Evolutionary conservation across 768 basidiomycete species (phyloP).

Genomic region (Termitomyces sp.): DNA sequence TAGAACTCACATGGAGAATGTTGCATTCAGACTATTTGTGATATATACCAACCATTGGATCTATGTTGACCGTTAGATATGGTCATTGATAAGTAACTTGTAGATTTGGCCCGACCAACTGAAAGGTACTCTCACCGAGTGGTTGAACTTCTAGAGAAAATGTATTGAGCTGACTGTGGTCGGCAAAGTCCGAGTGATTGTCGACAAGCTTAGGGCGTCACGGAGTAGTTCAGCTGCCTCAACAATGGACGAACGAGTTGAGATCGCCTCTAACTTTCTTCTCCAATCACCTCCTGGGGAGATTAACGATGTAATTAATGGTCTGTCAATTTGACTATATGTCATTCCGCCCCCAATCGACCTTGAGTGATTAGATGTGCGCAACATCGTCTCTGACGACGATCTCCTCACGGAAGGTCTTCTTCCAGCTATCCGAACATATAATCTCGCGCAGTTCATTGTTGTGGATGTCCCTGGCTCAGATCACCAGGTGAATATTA

Average conservation of each 20-base stretch:
- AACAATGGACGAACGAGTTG: constrained; percentile 64
- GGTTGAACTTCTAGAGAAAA: not conserved
- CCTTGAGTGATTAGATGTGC: constrained; percentile 58
- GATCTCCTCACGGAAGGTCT: constrained; percentile 74
- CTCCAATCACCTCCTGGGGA: constrained; percentile 92
- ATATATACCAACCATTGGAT: not conserved
- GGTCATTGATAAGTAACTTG: not conserved
- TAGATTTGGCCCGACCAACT: not conserved
- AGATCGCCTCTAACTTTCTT: constrained; percentile 72
- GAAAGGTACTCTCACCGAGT: not conserved
- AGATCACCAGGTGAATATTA: constrained; percentile 61
- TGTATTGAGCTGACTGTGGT: not conserved
- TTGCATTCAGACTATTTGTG: not conserved
- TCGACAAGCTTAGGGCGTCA: not conserved
- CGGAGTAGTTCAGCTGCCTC: not conserved
- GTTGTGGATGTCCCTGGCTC: constrained; percentile 78
- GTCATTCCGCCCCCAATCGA: not conserved
- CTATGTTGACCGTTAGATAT: not conserved
- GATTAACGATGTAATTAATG: constrained; percentile 94
- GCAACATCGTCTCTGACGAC: constrained; percentile 85
- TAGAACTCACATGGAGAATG: not conserved
- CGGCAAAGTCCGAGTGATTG: constrained; percentile 17
- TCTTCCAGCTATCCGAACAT: constrained; percentile 70
- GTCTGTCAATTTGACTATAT: constrained; percentile 31
- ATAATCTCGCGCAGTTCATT: constrained; percentile 86